phyloP scores from a whole-genome alignment of 2,329 filamentous ascomycete genomes.

The Sporothrix curviconia region DNA sequence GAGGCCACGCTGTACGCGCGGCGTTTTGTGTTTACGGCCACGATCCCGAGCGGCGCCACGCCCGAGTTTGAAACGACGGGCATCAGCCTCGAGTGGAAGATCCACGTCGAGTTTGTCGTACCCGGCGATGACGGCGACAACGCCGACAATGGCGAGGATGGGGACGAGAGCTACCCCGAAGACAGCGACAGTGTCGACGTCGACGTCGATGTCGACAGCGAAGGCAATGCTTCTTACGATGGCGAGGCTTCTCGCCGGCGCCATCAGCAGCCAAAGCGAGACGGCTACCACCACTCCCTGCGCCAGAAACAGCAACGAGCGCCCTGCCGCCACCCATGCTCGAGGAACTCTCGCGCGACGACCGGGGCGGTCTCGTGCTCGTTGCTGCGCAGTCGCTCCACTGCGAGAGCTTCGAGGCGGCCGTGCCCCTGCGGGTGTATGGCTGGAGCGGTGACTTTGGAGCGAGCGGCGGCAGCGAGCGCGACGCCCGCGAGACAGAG shows the following conservation, averaged over 20 bases:
- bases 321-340: slow-evolving; percentile 45
- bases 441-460: slow-evolving; percentile 43
- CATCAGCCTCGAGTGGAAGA: slow-evolving; percentile 78
- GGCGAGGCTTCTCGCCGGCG: neutral
- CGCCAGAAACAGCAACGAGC: neutral
- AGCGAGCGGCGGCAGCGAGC: neutral
- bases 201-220: slow-evolving; percentile 7
- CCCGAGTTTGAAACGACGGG: slow-evolving; percentile 90
- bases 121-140: slow-evolving; percentile 34
- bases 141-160: slow-evolving; percentile 8
- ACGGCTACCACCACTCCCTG: neutral
- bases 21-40: slow-evolving; percentile 71
- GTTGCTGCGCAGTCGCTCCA: slow-evolving; percentile 71
- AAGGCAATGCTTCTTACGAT: neutral
- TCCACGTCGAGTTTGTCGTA: slow-evolving; percentile 89
- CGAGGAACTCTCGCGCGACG: slow-evolving; percentile 72
- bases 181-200: slow-evolving; percentile 27
- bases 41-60: slow-evolving; percentile 75
- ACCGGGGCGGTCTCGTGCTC: slow-evolving; percentile 65
- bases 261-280: neutral
- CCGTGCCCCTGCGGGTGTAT: slow-evolving; percentile 78
- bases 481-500: neutral
- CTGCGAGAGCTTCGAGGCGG: slow-evolving; percentile 87
- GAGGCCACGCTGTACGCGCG: slow-evolving; percentile 79
- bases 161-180: slow-evolving; percentile 2